phyloP scores from a whole-genome alignment of 1,284 basidiomycete genomes.

The Quambalaria eucalypti region DNA sequence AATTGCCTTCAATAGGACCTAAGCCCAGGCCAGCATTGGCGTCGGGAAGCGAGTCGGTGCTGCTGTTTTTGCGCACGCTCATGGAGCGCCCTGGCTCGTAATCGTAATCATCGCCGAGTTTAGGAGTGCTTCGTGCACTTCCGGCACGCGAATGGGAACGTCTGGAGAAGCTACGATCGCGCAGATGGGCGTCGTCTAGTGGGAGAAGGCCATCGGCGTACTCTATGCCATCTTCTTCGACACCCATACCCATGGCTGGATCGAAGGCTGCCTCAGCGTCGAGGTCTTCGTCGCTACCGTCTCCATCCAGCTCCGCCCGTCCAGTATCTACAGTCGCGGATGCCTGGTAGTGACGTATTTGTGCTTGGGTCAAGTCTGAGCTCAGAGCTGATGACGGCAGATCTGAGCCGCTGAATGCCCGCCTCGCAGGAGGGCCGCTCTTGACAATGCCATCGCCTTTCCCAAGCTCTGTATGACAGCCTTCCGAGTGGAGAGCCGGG shows the following conservation, averaged over 20 bases:
- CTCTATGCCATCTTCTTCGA: neutral
- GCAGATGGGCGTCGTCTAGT: neutral
- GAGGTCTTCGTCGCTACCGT: neutral
- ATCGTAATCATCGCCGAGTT: neutral
- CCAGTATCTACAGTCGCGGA: neutral
- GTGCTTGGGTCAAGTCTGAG: too few relatives aligned
- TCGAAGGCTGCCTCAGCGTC: too few relatives aligned
- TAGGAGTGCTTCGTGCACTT: neutral
- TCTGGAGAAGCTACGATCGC: neutral
- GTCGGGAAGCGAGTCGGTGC: neutral
- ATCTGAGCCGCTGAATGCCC: too few relatives aligned
- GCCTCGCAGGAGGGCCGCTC: neutral
- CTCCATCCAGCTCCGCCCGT: too few relatives aligned
- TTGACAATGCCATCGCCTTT: neutral
- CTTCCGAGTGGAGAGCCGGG: neutral
- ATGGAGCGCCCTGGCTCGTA: too few relatives aligned
- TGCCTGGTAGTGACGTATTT: neutral
- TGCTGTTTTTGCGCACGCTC: too few relatives aligned
- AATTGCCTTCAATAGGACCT: neutral
- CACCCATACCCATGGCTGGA: slow-evolving; percentile 1
- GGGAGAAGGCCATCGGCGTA: neutral
- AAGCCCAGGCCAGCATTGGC: neutral
- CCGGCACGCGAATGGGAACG: neutral
- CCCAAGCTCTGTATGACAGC: too few relatives aligned
- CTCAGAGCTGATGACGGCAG: too few relatives aligned